A percentile compares a stretch with the other conserved stretches of the same genome.
phyloP scores from a whole-genome alignment of 352 stramenopile genomes.

The Elongisporangium anandrum region DNA sequence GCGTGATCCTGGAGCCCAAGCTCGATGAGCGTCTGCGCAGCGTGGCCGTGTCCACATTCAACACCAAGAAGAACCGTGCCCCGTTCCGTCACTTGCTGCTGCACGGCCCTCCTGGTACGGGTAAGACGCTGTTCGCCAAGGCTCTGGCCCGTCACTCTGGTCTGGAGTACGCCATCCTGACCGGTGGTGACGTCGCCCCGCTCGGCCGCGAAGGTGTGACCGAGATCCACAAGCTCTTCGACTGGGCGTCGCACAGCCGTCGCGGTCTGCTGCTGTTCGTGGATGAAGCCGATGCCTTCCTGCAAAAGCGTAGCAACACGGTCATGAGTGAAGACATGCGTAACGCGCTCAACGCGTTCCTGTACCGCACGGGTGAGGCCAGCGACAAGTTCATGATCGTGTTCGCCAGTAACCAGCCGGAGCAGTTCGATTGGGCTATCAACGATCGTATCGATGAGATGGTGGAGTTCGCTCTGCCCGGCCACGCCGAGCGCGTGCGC shows the following conservation, averaged over 20 bases:
- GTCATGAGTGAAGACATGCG: constrained; percentile 96
- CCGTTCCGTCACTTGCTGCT: constrained; percentile 98
- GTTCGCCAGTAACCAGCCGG: constrained; percentile 98
- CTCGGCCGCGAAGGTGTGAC: constrained; percentile 96
- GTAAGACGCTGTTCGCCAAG: constrained; percentile 99
- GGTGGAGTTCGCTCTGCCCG: constrained; percentile 95
- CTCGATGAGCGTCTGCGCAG: constrained; percentile 93
- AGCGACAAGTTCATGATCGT: constrained; percentile 99
- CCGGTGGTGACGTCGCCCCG: constrained; percentile 97
- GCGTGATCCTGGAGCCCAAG: constrained; percentile 92
- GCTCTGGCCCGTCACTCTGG: constrained; percentile 94
- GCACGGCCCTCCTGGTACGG: constrained; percentile 96
- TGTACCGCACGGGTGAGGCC: constrained; percentile 97
- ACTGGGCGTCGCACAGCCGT: constrained; percentile 96
- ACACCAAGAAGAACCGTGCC: constrained; percentile 98
- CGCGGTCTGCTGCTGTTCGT: constrained; percentile 98
- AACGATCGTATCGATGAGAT: constrained; percentile 99
- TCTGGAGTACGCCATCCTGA: constrained; percentile 99
- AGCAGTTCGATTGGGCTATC: constrained; percentile 98
- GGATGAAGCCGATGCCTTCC: constrained; percentile 99
- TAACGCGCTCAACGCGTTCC: constrained; percentile 98
- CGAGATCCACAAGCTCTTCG: constrained; percentile 99
- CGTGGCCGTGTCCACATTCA: constrained; percentile 95
- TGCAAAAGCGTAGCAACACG: constrained; percentile 95
- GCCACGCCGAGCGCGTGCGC: constrained; percentile 90